phyloP scores from a whole-genome alignment of 2,329 filamentous ascomycete species.

The Incumbomyces delicatus region DNA sequence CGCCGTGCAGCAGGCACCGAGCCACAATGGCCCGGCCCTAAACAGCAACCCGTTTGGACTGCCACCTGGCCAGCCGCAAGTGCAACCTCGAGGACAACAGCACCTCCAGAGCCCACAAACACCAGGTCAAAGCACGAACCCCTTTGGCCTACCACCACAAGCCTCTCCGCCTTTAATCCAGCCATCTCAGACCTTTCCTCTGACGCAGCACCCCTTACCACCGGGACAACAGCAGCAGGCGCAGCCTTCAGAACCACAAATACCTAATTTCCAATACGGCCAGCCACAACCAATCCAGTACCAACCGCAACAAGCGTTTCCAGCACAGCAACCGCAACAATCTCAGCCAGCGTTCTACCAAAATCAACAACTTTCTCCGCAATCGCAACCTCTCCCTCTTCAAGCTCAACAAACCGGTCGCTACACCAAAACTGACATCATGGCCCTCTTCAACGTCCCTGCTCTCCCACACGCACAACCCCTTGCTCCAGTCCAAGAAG shows the following conservation, averaged over 20 bases:
- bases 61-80: conserved; percentile 12
- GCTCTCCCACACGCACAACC: conserved; percentile 25
- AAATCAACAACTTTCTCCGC: conserved; percentile 12
- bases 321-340: conserved; percentile 7
- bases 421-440: conserved; percentile 38
- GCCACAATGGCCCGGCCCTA: conserved; percentile 10
- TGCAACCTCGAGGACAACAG: conserved; percentile 4
- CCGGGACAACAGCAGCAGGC: conserved; percentile 11
- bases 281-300: conserved; percentile 11
- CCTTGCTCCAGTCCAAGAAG: conserved; percentile 21
- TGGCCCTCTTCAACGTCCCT: conserved; percentile 34
- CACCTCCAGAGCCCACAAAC: background rate
- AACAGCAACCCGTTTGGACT: conserved; percentile 19
- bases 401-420: conserved; percentile 32
- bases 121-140: background rate
- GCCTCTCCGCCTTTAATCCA: conserved; percentile 10
- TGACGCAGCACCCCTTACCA: conserved; percentile 8
- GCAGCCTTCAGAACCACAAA: conserved; percentile 14
- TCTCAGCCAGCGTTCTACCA: conserved; percentile 8
- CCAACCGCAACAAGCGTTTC: conserved; percentile 2
- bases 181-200: conserved; percentile 7
- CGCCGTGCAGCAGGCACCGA: conserved; percentile 11
- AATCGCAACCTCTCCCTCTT: conserved; percentile 19
- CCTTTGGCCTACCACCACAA: conserved; percentile 5
- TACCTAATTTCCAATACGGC: conserved; percentile 16